These are phyloP conservation scores for Dothidotthia symphoricarpi DNA, from an alignment of 2,329 filamentous ascomycete genomes.

Conservation along the genomic window DNA sequence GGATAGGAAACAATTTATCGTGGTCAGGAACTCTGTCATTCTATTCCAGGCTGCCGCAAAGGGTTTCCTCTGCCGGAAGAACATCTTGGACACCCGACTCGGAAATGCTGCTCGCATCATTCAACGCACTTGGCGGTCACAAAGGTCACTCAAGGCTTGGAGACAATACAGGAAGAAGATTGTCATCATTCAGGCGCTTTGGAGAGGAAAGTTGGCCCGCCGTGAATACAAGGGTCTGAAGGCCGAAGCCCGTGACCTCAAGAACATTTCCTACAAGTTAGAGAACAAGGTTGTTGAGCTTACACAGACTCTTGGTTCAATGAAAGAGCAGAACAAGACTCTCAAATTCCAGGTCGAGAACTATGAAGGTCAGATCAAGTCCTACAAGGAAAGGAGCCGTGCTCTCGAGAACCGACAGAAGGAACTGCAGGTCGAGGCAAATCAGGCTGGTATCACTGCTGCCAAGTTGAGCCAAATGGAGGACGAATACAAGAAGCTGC, in stretches of 20 bases:
- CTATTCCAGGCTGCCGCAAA: conserved; percentile 87
- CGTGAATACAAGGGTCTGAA: conserved; percentile 84
- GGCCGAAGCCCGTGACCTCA: conserved; percentile 95
- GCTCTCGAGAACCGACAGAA: conserved; percentile 85
- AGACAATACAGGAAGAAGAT: conserved; percentile 87
- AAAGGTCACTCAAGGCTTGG: conserved; percentile 76
- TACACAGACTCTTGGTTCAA: conserved; percentile 85
- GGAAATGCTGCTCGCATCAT: conserved; percentile 90
- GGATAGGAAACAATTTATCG: conserved; percentile 75
- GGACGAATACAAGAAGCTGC: conserved; percentile 89
- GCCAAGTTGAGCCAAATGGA: conserved; percentile 89
- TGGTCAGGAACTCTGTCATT: conserved; percentile 79
- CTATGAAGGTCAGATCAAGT: conserved; percentile 94
- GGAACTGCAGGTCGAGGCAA: conserved; percentile 93
- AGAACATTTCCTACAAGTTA: conserved; percentile 98
- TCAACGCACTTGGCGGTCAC: conserved; percentile 83
- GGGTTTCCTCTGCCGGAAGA: conserved; percentile 84
- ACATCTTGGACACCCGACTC: conserved; percentile 89
- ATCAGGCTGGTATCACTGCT: conserved; percentile 93
- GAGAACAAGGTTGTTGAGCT: conserved; percentile 99
- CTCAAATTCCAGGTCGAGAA: conserved; percentile 86
- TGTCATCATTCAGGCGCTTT: conserved; percentile 85
- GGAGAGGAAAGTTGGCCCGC: conserved; percentile 80
- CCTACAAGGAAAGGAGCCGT: conserved; percentile 90
- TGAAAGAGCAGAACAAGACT: conserved; percentile 93